Percentiles rank a stretch among this genome's conserved stretches.
Evolutionary conservation across 345 rosid species (phyloP).

Genomic region (Syzygium jambos): DNA sequence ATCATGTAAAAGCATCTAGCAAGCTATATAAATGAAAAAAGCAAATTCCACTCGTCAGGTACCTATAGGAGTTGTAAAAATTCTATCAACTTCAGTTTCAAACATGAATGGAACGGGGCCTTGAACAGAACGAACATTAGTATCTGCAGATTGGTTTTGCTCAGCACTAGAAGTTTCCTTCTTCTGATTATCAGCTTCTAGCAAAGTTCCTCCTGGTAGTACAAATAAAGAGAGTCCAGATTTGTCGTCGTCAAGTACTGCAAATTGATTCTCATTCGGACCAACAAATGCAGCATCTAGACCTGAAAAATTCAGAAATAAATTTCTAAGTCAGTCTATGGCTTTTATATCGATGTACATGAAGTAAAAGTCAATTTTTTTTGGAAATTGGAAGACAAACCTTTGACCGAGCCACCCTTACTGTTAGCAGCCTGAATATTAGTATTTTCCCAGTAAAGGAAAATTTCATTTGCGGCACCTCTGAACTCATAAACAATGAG

Average conservation of each 20-base stretch:
- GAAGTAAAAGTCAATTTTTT: conserved; percentile 10
- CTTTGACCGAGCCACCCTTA: conserved; percentile 78
- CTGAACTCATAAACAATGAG: conserved; percentile 80
- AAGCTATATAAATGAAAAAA: conserved; percentile 16
- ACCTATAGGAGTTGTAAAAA: conserved; percentile 97
- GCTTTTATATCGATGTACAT: not conserved
- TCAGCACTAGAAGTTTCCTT: conserved; percentile 15
- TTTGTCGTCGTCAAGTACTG: conserved; percentile 89
- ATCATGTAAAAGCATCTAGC: not conserved
- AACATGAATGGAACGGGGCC: conserved; percentile 85
- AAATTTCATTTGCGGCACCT: conserved; percentile 76
- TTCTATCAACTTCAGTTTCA: conserved; percentile 84
- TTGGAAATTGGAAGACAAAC: conserved; percentile 23
- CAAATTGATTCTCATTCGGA: conserved; percentile 79
- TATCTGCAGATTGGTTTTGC: conserved; percentile 45
- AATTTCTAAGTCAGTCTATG: not conserved
- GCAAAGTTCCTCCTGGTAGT: conserved; percentile 57
- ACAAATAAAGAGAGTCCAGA: conserved; percentile 68
- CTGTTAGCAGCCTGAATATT: conserved; percentile 52
- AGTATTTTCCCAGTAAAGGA: conserved; percentile 88
- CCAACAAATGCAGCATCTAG: conserved; percentile 94
- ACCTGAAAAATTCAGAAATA: conserved; percentile 13
- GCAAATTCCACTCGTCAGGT: conserved; percentile 14
- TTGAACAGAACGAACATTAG: conserved; percentile 50
- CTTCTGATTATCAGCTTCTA: conserved; percentile 37